A percentile compares a stretch with the other conserved stretches of the same genome.
These are phyloP conservation scores for Volvariella surrecta DNA, from an alignment of 1,284 basidiomycete species.

Conservation along the genomic window DNA sequence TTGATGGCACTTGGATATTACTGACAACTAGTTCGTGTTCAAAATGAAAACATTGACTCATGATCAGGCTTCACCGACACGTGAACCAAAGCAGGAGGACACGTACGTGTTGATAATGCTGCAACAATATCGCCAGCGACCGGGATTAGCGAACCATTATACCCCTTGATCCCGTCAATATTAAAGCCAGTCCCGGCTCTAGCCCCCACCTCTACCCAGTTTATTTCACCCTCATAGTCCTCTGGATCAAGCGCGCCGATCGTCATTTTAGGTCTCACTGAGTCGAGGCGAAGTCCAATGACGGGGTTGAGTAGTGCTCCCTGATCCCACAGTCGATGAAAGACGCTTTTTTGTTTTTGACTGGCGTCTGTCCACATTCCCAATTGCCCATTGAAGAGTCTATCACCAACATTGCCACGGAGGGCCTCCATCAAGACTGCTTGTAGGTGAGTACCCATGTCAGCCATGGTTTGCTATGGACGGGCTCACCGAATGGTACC, in stretches of 20 bases:
- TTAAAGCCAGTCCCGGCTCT: background rate
- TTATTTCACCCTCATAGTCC: background rate
- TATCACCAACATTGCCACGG: too few species aligned
- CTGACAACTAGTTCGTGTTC: too few species aligned
- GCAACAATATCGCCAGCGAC: background rate
- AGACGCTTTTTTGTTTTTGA: background rate
- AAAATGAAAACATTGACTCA: too few species aligned
- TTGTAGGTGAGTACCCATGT: too few species aligned
- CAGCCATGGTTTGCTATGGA: background rate
- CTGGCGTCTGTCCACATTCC: background rate
- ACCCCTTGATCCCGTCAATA: background rate
- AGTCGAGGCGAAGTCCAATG: background rate
- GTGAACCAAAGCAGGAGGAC: too few species aligned
- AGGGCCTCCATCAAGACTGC: too few species aligned
- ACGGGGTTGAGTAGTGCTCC: background rate
- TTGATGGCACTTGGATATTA: too few species aligned
- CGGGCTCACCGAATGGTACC: background rate
- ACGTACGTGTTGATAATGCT: too few species aligned
- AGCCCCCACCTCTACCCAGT: background rate
- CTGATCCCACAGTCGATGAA: background rate
- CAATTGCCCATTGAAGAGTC: too few species aligned
- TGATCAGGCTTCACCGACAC: too few species aligned
- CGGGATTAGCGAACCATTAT: background rate
- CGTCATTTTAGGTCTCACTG: background rate
- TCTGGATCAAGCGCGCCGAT: background rate